phyloP scores from a whole-genome alignment of 257 asterid species.

The Anisodus tanguticus region DNA sequence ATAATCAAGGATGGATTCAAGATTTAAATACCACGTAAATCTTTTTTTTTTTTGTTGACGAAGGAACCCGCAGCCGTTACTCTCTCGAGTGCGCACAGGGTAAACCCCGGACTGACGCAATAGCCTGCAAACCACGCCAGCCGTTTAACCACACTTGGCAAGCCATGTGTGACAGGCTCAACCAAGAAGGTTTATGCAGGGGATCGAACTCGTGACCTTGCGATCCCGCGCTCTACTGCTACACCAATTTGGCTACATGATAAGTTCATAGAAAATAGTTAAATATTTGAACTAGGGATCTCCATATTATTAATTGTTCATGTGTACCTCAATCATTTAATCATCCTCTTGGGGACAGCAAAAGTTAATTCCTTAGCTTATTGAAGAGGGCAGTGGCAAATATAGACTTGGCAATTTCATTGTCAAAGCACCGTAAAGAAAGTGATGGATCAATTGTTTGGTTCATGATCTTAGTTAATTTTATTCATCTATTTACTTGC shows the following conservation, averaged over 20 bases:
- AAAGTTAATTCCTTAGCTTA: not conserved
- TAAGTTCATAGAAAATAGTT: not conserved
- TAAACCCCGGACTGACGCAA: no score
- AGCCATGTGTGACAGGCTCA: no score
- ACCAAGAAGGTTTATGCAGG: no score
- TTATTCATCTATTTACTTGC: not conserved
- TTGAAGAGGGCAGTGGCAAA: constrained; percentile 9
- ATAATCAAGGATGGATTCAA: no score
- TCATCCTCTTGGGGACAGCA: not conserved
- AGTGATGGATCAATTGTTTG: constrained; percentile 1
- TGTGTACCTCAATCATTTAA: not conserved
- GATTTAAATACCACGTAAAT: no score
- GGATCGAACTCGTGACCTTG: no score
- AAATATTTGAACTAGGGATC: not conserved
- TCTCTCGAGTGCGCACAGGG: no score
- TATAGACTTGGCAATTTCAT: not conserved
- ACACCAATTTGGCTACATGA: not conserved
- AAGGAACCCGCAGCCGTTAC: no score
- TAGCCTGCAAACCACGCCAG: no score
- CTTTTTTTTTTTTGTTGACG: no score
- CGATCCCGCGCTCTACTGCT: not conserved
- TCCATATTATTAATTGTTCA: not conserved
- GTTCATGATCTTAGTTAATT: not conserved
- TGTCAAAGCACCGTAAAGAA: not conserved
- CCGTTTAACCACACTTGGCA: no score